Evolutionary conservation across 2,329 filamentous ascomycete genomes (phyloP), one percentile per base, ranked within the genome.

Genomic region (Aspergillus sp.): DNA sequence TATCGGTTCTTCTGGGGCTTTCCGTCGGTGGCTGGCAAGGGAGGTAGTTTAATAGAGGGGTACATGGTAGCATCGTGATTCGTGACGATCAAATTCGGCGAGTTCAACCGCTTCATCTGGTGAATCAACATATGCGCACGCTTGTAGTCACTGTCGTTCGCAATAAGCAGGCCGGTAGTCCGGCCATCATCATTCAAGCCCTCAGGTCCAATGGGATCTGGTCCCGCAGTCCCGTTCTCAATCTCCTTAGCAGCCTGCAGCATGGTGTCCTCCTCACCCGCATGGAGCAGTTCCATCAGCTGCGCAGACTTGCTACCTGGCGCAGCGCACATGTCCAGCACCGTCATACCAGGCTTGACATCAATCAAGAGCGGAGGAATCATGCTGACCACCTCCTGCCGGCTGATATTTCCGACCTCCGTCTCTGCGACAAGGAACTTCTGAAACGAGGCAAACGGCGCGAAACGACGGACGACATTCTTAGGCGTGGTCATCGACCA

Each of bases 401-500:
- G 83, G 70, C 88, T 95, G 62, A 98, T 97, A 68, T 97, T 98
- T 61, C 93, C 93, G 19, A 97, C 90, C 48, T 87, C 90, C 3
- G 93, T 96, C 77, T 98, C 93, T 45, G 91, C 94, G 44, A 98
- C 93, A 44, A 98, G 79, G 75, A 96, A 98, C 67, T 94, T 95
- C 69, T 98, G 93, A 72, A 98, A 97, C 23, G 88, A 86, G 44
- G 90, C 85, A 67, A 98, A 98, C 2, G 93, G 93, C 32, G 88
- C 83, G 69, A 95, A 95, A 65, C 90, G 90, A 60, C 93, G 86
- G 53, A 98, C 81, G 56, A 97, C 85, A 64, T 95, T 90, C 78
- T 97, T 98, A 53, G 93, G 89, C 5, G 91, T 97, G 41, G 90
- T 95, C 90, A 97, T 97, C 70, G 84, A 90, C 86, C 94, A 98